Evolutionary conservation across 768 basidiomycete species (phyloP).

Genomic region (Amanita brunnescens): DNA sequence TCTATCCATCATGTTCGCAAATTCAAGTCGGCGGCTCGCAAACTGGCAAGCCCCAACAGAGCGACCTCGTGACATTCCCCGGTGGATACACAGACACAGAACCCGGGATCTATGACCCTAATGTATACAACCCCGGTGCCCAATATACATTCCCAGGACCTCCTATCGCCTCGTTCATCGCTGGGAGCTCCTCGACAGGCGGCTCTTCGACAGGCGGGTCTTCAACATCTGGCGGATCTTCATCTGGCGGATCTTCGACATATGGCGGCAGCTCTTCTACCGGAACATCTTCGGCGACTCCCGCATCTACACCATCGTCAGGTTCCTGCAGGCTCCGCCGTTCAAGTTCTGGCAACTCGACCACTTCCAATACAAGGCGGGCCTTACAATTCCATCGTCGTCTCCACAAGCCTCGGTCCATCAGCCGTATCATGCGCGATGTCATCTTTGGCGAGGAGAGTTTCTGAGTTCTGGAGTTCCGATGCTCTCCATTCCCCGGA

Average conservation of each 20-base stretch:
- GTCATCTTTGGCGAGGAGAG: slow-evolving; percentile 15
- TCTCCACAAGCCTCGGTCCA: slow-evolving; percentile 16
- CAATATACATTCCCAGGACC: slow-evolving; percentile 46
- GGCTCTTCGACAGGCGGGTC: too few species aligned
- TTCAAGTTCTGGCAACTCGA: not conserved
- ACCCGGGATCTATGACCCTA: slow-evolving; percentile 44
- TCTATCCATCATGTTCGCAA: slow-evolving; percentile 68
- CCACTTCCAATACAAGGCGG: not conserved
- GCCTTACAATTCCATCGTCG: not conserved
- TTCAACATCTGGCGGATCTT: too few species aligned
- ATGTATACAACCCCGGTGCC: slow-evolving; percentile 24
- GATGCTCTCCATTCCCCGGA: not conserved
- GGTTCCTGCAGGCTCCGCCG: not conserved
- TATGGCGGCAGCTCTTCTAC: not conserved
- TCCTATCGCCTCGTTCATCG: slow-evolving; percentile 32
- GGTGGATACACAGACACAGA: slow-evolving; percentile 66
- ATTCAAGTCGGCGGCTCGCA: slow-evolving; percentile 46
- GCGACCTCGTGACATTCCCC: slow-evolving; percentile 56
- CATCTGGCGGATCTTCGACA: not conserved
- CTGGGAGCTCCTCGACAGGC: slow-evolving; percentile 8
- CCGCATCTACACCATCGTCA: not conserved
- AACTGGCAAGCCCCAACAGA: slow-evolving; percentile 34
- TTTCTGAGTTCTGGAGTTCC: too few species aligned
- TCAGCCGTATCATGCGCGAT: slow-evolving; percentile 27
- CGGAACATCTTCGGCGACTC: not conserved